These are phyloP conservation scores for Carex arenaria DNA, from an alignment of 202 grass and related monocot genomes.

Conservation along the genomic window DNA sequence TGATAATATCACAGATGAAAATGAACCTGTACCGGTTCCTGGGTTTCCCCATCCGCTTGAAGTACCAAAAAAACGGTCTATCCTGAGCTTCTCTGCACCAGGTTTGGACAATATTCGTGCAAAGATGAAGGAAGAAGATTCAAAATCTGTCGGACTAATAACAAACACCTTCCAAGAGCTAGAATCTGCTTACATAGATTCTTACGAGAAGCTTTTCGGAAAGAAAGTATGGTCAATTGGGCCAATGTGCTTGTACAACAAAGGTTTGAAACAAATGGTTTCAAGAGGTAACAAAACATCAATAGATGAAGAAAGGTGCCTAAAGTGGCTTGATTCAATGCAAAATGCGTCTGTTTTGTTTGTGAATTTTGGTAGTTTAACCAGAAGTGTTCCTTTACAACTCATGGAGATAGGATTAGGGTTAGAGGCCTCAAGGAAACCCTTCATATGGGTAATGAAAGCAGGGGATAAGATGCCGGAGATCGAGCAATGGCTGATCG, in stretches of 20 bases:
- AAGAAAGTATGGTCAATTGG: conserved; percentile 28
- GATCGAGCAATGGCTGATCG: not conserved
- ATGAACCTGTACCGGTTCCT: conserved; percentile 21
- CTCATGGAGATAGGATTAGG: conserved; percentile 49
- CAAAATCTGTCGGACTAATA: conserved; percentile 4
- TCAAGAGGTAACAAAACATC: conserved; percentile 23
- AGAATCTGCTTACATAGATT: conserved; percentile 21
- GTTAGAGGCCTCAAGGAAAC: conserved; percentile 27
- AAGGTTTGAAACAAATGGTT: conserved; percentile 5
- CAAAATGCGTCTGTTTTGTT: conserved; percentile 38
- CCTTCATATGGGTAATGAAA: conserved; percentile 62
- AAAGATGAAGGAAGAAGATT: conserved; percentile 1
- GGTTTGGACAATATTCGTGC: not conserved
- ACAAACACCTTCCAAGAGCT: conserved; percentile 23
- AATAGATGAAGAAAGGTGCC: conserved; percentile 26
- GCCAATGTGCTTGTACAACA: conserved; percentile 28
- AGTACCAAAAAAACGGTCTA: not conserved
- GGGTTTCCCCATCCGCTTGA: conserved; percentile 24
- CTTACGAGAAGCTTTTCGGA: not conserved
- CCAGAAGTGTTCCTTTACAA: not conserved
- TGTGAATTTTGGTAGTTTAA: conserved; percentile 52
- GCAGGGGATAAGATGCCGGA: conserved; percentile 10
- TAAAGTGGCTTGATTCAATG: conserved; percentile 44
- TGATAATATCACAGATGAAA: conserved; percentile 2
- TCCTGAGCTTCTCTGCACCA: not conserved